Conservation (phyloP, 1,284 basidiomycete genomes). For the Pisolithus thermaeus region DNA sequence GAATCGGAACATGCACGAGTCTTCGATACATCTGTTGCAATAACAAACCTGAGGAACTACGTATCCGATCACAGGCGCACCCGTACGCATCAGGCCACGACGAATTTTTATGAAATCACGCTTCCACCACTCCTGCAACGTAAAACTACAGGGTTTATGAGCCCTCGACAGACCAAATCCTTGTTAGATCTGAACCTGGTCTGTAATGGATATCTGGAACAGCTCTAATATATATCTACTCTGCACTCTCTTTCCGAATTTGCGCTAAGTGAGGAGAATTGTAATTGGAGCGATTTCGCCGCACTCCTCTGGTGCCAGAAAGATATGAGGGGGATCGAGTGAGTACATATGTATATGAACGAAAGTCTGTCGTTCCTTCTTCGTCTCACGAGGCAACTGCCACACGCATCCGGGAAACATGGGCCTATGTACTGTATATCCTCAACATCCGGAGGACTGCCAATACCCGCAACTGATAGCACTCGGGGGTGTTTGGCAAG, state of each 20-base stretch:
- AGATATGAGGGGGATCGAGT: too few species aligned
- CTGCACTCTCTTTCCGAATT: slow-evolving; percentile 61
- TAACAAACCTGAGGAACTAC: slow-evolving; percentile 41
- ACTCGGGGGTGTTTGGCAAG: slow-evolving; percentile 52
- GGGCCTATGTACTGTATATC: slow-evolving; percentile 45
- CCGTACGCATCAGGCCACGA: background rate
- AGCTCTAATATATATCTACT: slow-evolving; percentile 60
- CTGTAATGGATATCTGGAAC: slow-evolving; percentile 52
- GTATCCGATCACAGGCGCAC: slow-evolving; percentile 22
- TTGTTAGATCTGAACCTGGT: slow-evolving; percentile 29
- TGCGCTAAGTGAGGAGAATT: slow-evolving; percentile 64
- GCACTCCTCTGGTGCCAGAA: slow-evolving; percentile 40
- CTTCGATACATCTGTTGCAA: slow-evolving; percentile 53
- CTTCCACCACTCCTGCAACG: slow-evolving; percentile 37
- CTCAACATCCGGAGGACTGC: slow-evolving; percentile 25
- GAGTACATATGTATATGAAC: slow-evolving; percentile 38
- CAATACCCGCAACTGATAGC: slow-evolving; percentile 62
- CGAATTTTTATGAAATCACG: slow-evolving; percentile 36
- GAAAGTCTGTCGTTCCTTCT: slow-evolving; percentile 51
- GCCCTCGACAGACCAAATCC: slow-evolving; percentile 26
- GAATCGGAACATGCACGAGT: too few species aligned
- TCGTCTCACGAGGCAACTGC: slow-evolving; percentile 47
- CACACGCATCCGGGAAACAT: slow-evolving; percentile 50
- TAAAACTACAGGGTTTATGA: slow-evolving; percentile 29
- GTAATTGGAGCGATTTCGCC: slow-evolving; percentile 68